phyloP scores from a whole-genome alignment of 768 basidiomycete genomes.

The Pleurotus salmoneostramineus region DNA sequence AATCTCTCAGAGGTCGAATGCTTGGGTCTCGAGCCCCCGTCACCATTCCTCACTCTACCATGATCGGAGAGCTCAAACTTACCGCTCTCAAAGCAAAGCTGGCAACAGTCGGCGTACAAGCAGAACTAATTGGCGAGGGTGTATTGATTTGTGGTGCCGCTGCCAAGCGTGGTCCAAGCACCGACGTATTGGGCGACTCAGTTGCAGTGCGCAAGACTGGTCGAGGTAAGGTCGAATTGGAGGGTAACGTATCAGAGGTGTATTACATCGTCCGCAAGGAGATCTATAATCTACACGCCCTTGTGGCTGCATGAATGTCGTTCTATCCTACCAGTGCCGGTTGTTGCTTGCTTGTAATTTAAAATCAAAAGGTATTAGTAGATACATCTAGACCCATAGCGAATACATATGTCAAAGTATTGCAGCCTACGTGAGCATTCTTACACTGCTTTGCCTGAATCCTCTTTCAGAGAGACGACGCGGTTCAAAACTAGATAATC shows the following conservation, averaged over 20 bases:
- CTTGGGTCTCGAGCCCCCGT: slow-evolving; percentile 66
- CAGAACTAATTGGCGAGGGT: slow-evolving; percentile 97
- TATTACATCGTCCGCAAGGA: slow-evolving; percentile 88
- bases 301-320: slow-evolving; percentile 61
- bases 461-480: slow-evolving; percentile 94
- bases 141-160: slow-evolving; percentile 82
- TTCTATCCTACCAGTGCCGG: background rate
- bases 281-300: slow-evolving; percentile 88
- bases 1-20: slow-evolving; percentile 30
- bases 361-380: background rate
- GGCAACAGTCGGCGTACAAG: slow-evolving; percentile 70
- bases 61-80: slow-evolving; percentile 96
- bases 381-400: background rate
- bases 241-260: slow-evolving; percentile 83
- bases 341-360: too few relatives aligned
- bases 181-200: slow-evolving; percentile 52
- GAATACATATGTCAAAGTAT: background rate
- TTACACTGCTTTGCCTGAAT: slow-evolving; percentile 65
- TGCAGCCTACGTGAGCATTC: background rate
- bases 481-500: slow-evolving; percentile 86
- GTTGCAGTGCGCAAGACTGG: slow-evolving; percentile 89
- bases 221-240: slow-evolving; percentile 82
- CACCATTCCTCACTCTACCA: slow-evolving; percentile 81
- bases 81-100: slow-evolving; percentile 84
- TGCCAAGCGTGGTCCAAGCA: slow-evolving; percentile 35